Conservation (phyloP, 495 filamentous ascomycete genomes). For the Annulohypoxylon maeteangense region DNA sequence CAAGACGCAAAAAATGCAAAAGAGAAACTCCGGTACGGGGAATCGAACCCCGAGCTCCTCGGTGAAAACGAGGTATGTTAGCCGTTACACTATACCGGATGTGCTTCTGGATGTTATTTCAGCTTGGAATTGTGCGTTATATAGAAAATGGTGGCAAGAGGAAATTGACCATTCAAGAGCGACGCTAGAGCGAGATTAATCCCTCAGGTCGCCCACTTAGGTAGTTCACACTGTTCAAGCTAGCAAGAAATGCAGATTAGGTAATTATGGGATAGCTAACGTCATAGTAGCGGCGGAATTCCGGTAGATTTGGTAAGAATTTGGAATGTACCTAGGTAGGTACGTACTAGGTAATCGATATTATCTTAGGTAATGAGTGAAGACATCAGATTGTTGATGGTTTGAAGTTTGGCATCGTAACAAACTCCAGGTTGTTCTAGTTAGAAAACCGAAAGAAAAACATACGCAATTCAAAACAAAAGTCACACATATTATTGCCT, state of each 20-base stretch:
- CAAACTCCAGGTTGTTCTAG: no score
- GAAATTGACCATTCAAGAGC: no score
- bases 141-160: no score
- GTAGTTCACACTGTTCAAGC: neutral
- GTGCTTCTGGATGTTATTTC: neutral
- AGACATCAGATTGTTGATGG: no score
- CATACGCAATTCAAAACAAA: no score
- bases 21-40: constrained; percentile 58
- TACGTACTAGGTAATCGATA: no score
- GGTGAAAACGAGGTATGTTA: constrained; percentile 51
- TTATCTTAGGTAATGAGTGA: no score
- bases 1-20: constrained; percentile 8
- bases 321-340: neutral
- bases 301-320: neutral
- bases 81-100: constrained; percentile 48
- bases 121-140: neutral
- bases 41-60: constrained; percentile 64
- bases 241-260: neutral
- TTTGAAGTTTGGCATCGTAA: no score
- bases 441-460: no score
- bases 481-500: no score
- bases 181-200: neutral
- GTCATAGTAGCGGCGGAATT: neutral
- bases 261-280: neutral
- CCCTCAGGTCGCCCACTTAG: neutral